Evolutionary conservation across 352 stramenopile species (phyloP).

Genomic region (Pythium apleroticum): DNA sequence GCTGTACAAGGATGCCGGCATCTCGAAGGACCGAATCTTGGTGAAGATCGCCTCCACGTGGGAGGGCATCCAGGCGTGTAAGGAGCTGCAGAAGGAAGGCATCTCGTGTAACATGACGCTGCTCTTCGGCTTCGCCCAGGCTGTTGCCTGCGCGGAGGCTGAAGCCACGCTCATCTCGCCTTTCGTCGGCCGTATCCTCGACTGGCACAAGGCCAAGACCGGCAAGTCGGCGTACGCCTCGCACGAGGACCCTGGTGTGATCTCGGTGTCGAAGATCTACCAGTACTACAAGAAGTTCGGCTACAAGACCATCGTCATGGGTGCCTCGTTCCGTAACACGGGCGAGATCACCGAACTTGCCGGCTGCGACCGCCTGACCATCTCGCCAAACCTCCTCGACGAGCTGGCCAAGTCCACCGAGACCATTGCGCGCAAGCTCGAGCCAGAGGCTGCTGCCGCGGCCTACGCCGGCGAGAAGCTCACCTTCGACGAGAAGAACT

Average conservation of each 20-base stretch:
- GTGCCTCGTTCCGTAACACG: slow-evolving; percentile 94
- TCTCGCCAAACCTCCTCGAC: slow-evolving; percentile 94
- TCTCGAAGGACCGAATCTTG: slow-evolving; percentile 95
- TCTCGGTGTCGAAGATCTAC: slow-evolving; percentile 97
- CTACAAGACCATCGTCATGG: slow-evolving; percentile 96
- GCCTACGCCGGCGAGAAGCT: slow-evolving; percentile 79
- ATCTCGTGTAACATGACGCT: slow-evolving; percentile 99
- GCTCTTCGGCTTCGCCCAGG: slow-evolving; percentile 98
- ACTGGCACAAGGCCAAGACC: slow-evolving; percentile 97
- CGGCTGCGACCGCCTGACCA: slow-evolving; percentile 98
- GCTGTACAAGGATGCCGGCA: slow-evolving; percentile 96
- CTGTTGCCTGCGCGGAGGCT: slow-evolving; percentile 93
- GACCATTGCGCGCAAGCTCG: slow-evolving; percentile 83
- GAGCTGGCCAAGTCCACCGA: slow-evolving; percentile 81
- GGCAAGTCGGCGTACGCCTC: slow-evolving; percentile 91
- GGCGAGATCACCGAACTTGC: slow-evolving; percentile 97
- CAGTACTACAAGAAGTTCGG: slow-evolving; percentile 99
- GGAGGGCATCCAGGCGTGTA: slow-evolving; percentile 97
- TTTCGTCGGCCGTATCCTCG: slow-evolving; percentile 96
- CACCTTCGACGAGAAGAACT: slow-evolving; percentile 93
- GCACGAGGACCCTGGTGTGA: slow-evolving; percentile 96
- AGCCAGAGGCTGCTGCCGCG: slow-evolving; percentile 62
- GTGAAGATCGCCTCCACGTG: slow-evolving; percentile 99
- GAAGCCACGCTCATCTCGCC: slow-evolving; percentile 95
- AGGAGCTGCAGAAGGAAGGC: slow-evolving; percentile 95